These are phyloP conservation scores for Alternaria sp. DNA, from an alignment of 2,329 filamentous ascomycete species.

Conservation along the genomic window DNA sequence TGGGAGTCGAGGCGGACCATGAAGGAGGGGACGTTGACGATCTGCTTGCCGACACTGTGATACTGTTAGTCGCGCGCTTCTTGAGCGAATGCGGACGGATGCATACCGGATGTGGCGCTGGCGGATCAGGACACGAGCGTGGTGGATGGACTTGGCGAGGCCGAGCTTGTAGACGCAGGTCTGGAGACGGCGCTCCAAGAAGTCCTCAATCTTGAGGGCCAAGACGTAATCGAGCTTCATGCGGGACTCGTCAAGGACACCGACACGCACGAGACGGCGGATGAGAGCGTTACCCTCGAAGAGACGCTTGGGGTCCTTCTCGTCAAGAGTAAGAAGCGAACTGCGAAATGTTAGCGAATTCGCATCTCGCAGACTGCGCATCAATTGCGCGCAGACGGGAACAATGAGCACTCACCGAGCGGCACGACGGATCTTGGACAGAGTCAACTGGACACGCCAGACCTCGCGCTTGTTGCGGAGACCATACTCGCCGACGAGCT, in stretches of 20 bases:
- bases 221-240: slow-evolving; percentile 99
- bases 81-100: background rate
- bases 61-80: slow-evolving; percentile 19
- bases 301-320: slow-evolving; percentile 99
- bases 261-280: slow-evolving; percentile 98
- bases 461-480: slow-evolving; percentile 99
- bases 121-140: slow-evolving; percentile 99
- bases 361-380: slow-evolving; percentile 14
- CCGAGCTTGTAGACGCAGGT: slow-evolving; percentile 99
- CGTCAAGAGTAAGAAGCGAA: slow-evolving; percentile 99
- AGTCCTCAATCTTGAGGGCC: slow-evolving; percentile 98
- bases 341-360: slow-evolving; percentile 56
- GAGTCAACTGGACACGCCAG: slow-evolving; percentile 98
- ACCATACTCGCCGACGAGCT: slow-evolving; percentile 99
- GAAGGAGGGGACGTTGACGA: slow-evolving; percentile 99
- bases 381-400: slow-evolving; percentile 1
- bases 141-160: slow-evolving; percentile 99
- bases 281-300: slow-evolving; percentile 99
- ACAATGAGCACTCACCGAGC: slow-evolving; percentile 74
- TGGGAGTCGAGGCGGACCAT: slow-evolving; percentile 99
- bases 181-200: slow-evolving; percentile 99
- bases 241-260: slow-evolving; percentile 99
- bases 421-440: slow-evolving; percentile 99
- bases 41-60: slow-evolving; percentile 94
- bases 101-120: slow-evolving; percentile 92